Percentiles rank a stretch among this genome's conserved stretches.
These are phyloP conservation scores for Phanerochaete carnosa DNA, from an alignment of 768 basidiomycete species.

Conservation along the genomic window DNA sequence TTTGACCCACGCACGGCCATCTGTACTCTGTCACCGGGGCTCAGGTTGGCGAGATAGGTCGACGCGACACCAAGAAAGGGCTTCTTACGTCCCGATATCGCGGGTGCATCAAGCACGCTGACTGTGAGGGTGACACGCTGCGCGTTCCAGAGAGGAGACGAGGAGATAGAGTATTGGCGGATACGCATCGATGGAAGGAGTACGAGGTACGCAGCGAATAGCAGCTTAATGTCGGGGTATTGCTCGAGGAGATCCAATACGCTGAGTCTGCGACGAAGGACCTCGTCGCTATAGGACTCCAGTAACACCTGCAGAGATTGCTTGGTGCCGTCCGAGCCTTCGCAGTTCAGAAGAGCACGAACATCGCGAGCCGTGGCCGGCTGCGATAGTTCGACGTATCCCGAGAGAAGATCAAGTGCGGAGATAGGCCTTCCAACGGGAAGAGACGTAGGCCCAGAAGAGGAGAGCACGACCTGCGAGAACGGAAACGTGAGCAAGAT, in stretches of 20 bases:
- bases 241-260: slow-evolving; percentile 41
- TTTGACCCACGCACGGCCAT: slow-evolving; percentile 39
- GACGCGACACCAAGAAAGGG: slow-evolving; percentile 45
- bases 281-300: slow-evolving; percentile 29
- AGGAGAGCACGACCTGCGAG: slow-evolving; percentile 34
- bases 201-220: slow-evolving; percentile 35
- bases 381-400: slow-evolving; percentile 47
- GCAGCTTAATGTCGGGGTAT: slow-evolving; percentile 33
- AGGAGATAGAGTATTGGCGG: slow-evolving; percentile 50
- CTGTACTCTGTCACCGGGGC: slow-evolving; percentile 39
- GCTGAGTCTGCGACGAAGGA: slow-evolving; percentile 35
- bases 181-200: slow-evolving; percentile 46
- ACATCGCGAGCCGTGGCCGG: slow-evolving; percentile 43
- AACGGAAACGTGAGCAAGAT: not conserved
- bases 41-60: slow-evolving; percentile 39
- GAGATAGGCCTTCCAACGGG: slow-evolving; percentile 37
- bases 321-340: slow-evolving; percentile 24
- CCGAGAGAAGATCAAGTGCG: slow-evolving; percentile 35
- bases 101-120: slow-evolving; percentile 38
- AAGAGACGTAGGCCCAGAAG: slow-evolving; percentile 36
- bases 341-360: slow-evolving; percentile 26
- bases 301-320: slow-evolving; percentile 29
- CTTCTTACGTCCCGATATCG: slow-evolving; percentile 30
- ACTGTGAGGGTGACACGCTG: slow-evolving; percentile 41
- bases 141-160: slow-evolving; percentile 43